Base-by-base conservation (phyloP, 2,329 filamentous ascomycete genomes). In the Furcasterigmium sp. region DNA sequence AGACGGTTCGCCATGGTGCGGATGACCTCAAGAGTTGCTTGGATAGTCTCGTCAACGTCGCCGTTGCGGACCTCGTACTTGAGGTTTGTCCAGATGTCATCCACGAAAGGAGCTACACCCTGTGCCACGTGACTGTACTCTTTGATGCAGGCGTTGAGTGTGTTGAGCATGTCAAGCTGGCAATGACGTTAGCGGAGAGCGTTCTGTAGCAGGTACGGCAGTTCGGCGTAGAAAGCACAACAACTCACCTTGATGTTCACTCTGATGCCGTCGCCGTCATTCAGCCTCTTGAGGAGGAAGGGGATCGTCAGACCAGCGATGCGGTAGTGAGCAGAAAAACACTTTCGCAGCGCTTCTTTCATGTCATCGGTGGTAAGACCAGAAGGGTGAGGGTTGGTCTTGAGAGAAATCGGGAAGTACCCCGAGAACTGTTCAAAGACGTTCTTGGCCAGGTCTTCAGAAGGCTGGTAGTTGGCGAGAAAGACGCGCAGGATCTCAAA, bases 61-160 rank as follows among this genome's bases (percentile, higher is more conserved):
- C 78, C 78, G 42, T 81, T 80, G 26, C 78, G 73, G 11, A 81
- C 78, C 49, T 82, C 78, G 47, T 79, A 81, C 54, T 81, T 82
- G 37, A 82, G 69, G n/a, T 76, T 76, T 23, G 67, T 65, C 78
- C 78, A 82, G 37, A 80, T 70, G 36, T 72, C 67, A 39, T 70
- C 64, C 15, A 68, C 61, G 39, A 73, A 70, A 0, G 77, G 76
- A 2, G 62, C 63, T 13, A 80, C 55, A 8, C 67, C 73, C 42
- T 70, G 61, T 26, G 69, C 60, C 0, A 72, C 63, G 30, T 72
- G 59, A 2, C 65, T 57, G 46, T 79, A 81, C 21, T 67, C 56
- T 11, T 68, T 65, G 15, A 80, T 53, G 45, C 76, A 81, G 5
- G 74, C 72, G 38, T 71, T 67, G 28, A 80, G 67, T 0, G 78